Base-by-base conservation (phyloP, 2,329 filamentous ascomycete genomes). In the Cladosporium phlei region DNA sequence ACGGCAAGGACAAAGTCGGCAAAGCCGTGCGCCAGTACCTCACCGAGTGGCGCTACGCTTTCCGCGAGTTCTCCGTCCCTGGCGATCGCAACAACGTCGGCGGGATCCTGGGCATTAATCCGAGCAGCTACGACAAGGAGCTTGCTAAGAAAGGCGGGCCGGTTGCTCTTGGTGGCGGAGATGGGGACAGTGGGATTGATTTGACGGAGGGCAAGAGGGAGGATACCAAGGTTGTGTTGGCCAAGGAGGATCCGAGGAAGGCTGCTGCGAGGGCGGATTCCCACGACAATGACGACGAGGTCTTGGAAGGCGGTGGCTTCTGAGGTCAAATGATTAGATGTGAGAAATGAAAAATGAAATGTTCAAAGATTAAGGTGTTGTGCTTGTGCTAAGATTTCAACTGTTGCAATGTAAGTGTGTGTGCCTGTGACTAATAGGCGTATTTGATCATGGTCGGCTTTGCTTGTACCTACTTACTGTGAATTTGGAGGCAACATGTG, bases 1-100 rank as follows among this genome's bases (percentile, higher is more conserved):
- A 96, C 63, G 91, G 93, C 59, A 97, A 97, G 67, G 93, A 98
- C 69, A 98, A 98, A 70, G 88, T 98, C 27, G 91, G 91, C 62
- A 95, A 95, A 69, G 89, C 90, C 1, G 83, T 97, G 52, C 84
- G 93, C 46, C 82, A 79, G 55, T 97, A 94, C 70, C 73, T 98
- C 46, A 94, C 91, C 62, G 91, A 97, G 65, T 95, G 90, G 89
- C 82, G 88, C 52, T 98, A 96, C 64, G 86, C 88, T 0, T 98
- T 91, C 69, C 85, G 91, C 46, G 93, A 98, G 68, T 98, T 98
- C 68, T 93, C 86, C 28, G 90, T 96, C 8, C 89, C 90, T 2
- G 91, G 91, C n/a, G 93, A 97, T 66, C 80, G 88, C 70, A 90
- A 89, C 49, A 91, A 93, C 33, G 75, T 82, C 17, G 80, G 80